Conservation (phyloP, 225 moss, liverwort and hornwort species). For the Physcomitrellopsis africana region DNA sequence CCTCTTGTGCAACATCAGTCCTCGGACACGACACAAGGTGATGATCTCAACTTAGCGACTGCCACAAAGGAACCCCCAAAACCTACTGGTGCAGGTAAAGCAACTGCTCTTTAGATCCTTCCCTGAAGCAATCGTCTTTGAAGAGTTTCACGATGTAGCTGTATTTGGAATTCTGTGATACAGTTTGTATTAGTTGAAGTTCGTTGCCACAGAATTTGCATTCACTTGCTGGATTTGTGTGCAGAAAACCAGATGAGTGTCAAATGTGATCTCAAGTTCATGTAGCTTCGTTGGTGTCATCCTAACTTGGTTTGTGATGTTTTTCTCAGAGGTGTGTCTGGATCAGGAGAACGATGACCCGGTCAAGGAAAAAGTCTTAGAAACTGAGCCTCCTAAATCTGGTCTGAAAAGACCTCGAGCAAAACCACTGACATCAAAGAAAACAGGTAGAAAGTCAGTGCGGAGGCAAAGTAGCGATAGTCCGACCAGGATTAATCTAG, state of each 20-base stretch:
- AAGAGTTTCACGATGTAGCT: no score
- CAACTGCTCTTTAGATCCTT: background rate
- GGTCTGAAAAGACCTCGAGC: slow-evolving; percentile 35
- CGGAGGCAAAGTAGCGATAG: slow-evolving; percentile 29
- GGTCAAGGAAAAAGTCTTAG: background rate
- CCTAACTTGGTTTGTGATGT: background rate
- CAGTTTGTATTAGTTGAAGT: no score
- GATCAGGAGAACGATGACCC: slow-evolving; percentile 37
- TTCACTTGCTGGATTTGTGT: no score
- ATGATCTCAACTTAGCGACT: background rate
- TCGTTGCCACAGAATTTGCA: no score
- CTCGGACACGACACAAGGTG: slow-evolving; percentile 27
- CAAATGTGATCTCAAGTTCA: no score
- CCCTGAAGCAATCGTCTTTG: no score
- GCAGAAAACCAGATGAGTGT: no score
- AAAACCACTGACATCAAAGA: slow-evolving; percentile 17
- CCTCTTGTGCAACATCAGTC: slow-evolving; percentile 41
- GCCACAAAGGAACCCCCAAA: background rate
- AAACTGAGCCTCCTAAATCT: slow-evolving; percentile 14
- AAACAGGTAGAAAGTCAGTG: slow-evolving; percentile 23
- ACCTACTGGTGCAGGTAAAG: slow-evolving; percentile 25
- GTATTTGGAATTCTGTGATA: no score
- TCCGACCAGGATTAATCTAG: background rate
- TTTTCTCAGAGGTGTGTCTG: slow-evolving; percentile 24
- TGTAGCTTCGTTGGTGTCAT: background rate